Base-by-base conservation (phyloP, 2,329 filamentous ascomycete genomes). In the Paradendryphiella salina region DNA sequence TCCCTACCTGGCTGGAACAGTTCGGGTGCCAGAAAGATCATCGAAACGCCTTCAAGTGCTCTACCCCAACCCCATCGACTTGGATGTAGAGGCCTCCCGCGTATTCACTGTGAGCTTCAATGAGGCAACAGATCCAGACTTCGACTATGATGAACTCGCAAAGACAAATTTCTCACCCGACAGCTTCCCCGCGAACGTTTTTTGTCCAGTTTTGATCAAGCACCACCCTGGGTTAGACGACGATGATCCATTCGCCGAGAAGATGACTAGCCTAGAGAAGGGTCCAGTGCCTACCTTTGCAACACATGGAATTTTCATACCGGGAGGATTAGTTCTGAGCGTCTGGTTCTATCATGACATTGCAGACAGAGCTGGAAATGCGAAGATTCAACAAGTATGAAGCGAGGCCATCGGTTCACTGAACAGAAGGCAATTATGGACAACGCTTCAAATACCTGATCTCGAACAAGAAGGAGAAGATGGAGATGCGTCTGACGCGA, bases 271-370 rank as follows among this genome's bases (percentile, higher is more conserved):
- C 2, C 52, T 64, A 2, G 20, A 36, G 1, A 63, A 61, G 46
- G 29, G 44, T 5, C 43, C 56, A 2, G 39, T 63, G 7, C 63
- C 66, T 2, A 59, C 52, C 5, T 52, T 70, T 10, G 58, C 59
- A 7, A 42, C 59, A 2, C 61, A 67, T 38, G 61, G 60, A 7
- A 62, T 54, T 8, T 69, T 67, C 38, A 59, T 69, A 13, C 56
- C 54, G 1, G 63, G 62, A n/a, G 67, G 67, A 1, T 50, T 69
- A 7, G 50, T 69, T 7, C 37, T 70, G 15, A 69, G 65, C 34
- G 43, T 62, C 1, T 69, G 65, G 52, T 48, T 54, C 7, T 56
- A 67, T 47, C 67, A 71, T 46, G 54, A 47, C 20, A 53, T 61
- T 13, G 29, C 55, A 8, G 65, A 67, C 38, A 61, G 59, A 4